Conservation (phyloP, 108 stramenopile species). For the Skeletonema menzelii region DNA sequence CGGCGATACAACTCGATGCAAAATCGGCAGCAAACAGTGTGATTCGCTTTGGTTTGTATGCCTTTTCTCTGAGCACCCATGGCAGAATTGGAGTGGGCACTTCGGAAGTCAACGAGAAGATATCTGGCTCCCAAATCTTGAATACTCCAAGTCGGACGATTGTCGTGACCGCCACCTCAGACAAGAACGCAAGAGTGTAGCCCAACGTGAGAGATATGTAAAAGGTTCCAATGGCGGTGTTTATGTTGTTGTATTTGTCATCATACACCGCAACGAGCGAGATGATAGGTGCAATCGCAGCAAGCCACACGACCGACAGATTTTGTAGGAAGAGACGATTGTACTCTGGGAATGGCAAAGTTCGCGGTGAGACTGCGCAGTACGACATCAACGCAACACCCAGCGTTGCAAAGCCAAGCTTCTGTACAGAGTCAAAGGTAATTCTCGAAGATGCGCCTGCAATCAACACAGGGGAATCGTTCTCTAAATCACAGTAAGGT, state of each 20-base stretch:
- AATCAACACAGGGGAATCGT: conserved; percentile 33
- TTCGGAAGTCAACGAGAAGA: conserved; percentile 65
- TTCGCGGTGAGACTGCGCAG: conserved; percentile 76
- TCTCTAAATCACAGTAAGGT: conserved; percentile 23
- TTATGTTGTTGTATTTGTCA: conserved; percentile 57
- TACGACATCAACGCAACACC: conserved; percentile 55
- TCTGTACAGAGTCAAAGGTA: conserved; percentile 67
- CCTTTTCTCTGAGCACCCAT: conserved; percentile 84
- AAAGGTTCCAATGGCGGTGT: conserved; percentile 64
- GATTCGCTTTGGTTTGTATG: conserved; percentile 76
- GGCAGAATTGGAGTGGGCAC: conserved; percentile 71
- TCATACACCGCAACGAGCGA: conserved; percentile 50
- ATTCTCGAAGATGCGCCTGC: conserved; percentile 42
- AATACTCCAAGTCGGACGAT: conserved; percentile 72
- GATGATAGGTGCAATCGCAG: conserved; percentile 54
- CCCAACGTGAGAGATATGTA: conserved; percentile 76
- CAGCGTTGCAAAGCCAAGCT: conserved; percentile 48
- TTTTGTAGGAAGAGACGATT: conserved; percentile 73
- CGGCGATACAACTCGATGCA: conserved; percentile 71
- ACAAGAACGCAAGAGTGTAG: conserved; percentile 61
- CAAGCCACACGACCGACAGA: conserved; percentile 50
- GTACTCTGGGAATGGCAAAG: conserved; percentile 64
- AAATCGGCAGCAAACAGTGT: conserved; percentile 88
- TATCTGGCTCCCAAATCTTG: conserved; percentile 67
- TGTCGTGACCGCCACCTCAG: conserved; percentile 75